Evolutionary conservation across 1,139 yeast genomes (phyloP).

Genomic region (Geotrichum macrosporum): DNA sequence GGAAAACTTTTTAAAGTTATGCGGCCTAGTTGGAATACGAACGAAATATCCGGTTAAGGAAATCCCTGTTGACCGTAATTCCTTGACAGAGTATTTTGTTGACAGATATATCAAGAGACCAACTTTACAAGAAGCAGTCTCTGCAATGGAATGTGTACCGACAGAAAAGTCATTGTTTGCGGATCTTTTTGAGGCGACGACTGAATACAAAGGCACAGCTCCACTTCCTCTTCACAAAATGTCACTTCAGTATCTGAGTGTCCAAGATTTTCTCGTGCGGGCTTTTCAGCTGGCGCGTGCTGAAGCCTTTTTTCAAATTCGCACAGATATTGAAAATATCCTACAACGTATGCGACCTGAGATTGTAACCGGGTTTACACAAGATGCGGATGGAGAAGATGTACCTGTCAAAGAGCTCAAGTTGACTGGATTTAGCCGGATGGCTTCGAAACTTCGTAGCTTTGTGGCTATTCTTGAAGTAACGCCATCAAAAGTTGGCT

Average conservation of each 20-base stretch:
- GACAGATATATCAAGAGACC: slow-evolving; percentile 23
- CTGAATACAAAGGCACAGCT: slow-evolving; percentile 6
- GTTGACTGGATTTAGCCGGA: slow-evolving; percentile 35
- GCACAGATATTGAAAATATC: slow-evolving; percentile 31
- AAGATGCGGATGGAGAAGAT: slow-evolving; percentile 19
- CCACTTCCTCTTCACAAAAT: slow-evolving; percentile 29
- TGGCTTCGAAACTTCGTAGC: slow-evolving; percentile 30
- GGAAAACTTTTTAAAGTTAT: slow-evolving; percentile 28
- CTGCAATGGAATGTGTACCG: slow-evolving; percentile 20
- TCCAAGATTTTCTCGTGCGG: slow-evolving; percentile 39
- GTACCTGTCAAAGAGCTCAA: slow-evolving; percentile 20
- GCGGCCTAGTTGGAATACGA: slow-evolving; percentile 23
- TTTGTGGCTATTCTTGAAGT: slow-evolving; percentile 30
- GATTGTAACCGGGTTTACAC: slow-evolving; percentile 12
- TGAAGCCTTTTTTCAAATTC: slow-evolving; percentile 29
- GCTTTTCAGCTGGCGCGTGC: slow-evolving; percentile 28
- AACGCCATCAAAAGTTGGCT: slow-evolving; percentile 29
- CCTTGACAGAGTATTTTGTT: slow-evolving; percentile 25
- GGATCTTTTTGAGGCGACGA: slow-evolving; percentile 9
- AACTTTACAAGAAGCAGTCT: slow-evolving; percentile 17
- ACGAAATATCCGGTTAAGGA: slow-evolving; percentile 16
- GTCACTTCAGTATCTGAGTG: slow-evolving; percentile 37
- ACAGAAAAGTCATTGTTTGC: slow-evolving; percentile 25
- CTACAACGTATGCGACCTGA: slow-evolving; percentile 30
- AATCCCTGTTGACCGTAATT: slow-evolving; percentile 16